Percentiles rank a stretch among this genome's conserved stretches.
Conservation (phyloP, 2,329 filamentous ascomycete species). For the Penicillium thymicola region DNA sequence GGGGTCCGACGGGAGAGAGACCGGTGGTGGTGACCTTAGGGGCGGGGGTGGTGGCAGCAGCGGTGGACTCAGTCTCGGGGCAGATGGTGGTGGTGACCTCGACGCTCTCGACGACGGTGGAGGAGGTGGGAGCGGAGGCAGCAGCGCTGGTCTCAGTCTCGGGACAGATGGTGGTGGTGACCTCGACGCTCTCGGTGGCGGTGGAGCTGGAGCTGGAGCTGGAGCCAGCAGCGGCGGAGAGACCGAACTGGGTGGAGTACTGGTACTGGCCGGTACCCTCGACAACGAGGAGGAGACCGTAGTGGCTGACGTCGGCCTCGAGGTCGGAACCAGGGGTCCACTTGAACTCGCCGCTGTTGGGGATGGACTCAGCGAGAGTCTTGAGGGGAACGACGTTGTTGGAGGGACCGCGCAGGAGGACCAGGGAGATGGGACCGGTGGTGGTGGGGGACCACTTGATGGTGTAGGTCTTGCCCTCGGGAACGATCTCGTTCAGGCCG, state of each 20-base stretch:
- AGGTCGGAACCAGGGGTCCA: slow-evolving; percentile 55
- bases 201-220: background rate
- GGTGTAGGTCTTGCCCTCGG: slow-evolving; percentile 54
- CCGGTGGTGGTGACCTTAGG: slow-evolving; percentile 5
- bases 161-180: slow-evolving; percentile 6
- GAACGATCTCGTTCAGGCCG: slow-evolving; percentile 51
- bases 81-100: slow-evolving; percentile 26
- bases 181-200: slow-evolving; percentile 2
- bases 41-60: slow-evolving; percentile 6
- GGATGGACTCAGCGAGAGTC: slow-evolving; percentile 52
- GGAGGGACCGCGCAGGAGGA: slow-evolving; percentile 59
- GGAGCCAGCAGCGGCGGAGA: slow-evolving; percentile 35
- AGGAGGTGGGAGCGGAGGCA: slow-evolving; percentile 1
- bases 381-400: slow-evolving; percentile 52
- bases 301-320: slow-evolving; percentile 50
- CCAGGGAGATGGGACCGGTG: slow-evolving; percentile 49
- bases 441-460: slow-evolving; percentile 55
- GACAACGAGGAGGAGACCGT: slow-evolving; percentile 61
- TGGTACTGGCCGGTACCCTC: slow-evolving; percentile 60
- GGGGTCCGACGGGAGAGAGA: slow-evolving; percentile 10
- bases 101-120: slow-evolving; percentile 12
- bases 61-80: slow-evolving; percentile 18
- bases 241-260: slow-evolving; percentile 61
- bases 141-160: background rate
- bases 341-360: slow-evolving; percentile 54